Evolutionary conservation across 2,329 filamentous ascomycete genomes (phyloP), one percentile per base, ranked within the genome.

Genomic region (Alternaria alternata): DNA sequence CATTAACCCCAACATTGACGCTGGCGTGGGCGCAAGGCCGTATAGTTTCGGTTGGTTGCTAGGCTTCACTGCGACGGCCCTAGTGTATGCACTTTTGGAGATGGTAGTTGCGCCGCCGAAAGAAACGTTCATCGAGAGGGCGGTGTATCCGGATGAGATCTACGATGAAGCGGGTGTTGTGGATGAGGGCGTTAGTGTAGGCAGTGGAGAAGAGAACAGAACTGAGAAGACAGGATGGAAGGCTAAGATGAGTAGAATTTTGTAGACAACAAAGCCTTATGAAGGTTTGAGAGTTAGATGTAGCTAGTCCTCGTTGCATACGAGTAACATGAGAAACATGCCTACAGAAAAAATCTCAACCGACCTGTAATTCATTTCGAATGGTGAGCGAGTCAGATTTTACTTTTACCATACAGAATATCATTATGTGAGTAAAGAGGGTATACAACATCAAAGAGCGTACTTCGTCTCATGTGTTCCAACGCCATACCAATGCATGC

Each of bases 41-140:
- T 91, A 89, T 70, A 82, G 84, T 26, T 88, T 90, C 70, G 87
- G 88, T n/a, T 91, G 88, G 85, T 71, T 90, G 18, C 81, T 89
- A 49, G 88, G 88, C 0, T 89, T 90, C 63, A 78, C 83, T 9
- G 80, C 75, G 0, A 87, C 86, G 7, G 83, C 85, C 20, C 51
- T 87, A 3, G 80, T 89, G 0, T 90, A 90, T 75, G 77, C 84
- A 9, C 67, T 62, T 0, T 67, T 89, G 20, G 85, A 81, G 48
- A 78, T 76, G 59, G 66, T 78, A 3, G 83, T 85, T 42, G 63
- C 65, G 11, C 86, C 86, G 7, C 83, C 81, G 0, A 73, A 60
- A n/a, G 82, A 85, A 66, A 83, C 84, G 0, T 71, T 86, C 48
- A 73, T 89, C 18, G 73, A 77, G 5, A 73, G 61, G 52, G 73